Evolutionary conservation across 2,329 filamentous ascomycete genomes (phyloP), one percentile per base, ranked within the genome.

Genomic region (Teratosphaeria viscida): DNA sequence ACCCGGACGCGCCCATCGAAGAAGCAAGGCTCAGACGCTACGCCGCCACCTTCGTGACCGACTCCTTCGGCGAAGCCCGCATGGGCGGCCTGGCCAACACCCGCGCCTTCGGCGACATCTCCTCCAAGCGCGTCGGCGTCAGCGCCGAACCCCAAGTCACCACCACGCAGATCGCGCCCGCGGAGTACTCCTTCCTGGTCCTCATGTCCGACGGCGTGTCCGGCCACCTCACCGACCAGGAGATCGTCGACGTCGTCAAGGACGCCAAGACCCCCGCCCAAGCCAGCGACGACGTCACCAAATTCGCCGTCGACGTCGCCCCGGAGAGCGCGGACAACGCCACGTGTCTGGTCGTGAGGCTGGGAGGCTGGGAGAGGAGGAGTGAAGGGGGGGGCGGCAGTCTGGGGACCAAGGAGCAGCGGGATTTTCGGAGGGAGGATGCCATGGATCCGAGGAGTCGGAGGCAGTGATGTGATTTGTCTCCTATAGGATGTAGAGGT

Each of bases 51-150:
- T 92, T 97, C 71, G 87, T 96, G 19, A 94, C 92, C 0, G 94
- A 99, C 75, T 95, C 90, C 37, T 99, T 99, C 73, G 94, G 94
- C 70, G 94, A 99, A 76, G 92, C 97, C 75, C 90, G 94, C 66
- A 94, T 99, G 74, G 86, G 86, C 14, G 92, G 94, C 0, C 81
- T 99, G 0, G 94, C 94, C 66, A 99, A 99, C 76, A 95, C 90
- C 35, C 88, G 94, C 34, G 83, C 94, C 3, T 97, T 99, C 71
- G 94, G 94, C 29, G 94, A 99, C 76, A 90, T 96, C 76, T 82
- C 83, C 37, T 89, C 86, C 60, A 99, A 99, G 76, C 88, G 92
- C 57, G 87, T 97, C 57, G 94, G 94, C 32, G 92, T 99, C 12
- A 92, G 88, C 3, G 94, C 94, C 1, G 94, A 99, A 74, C 94